These are phyloP conservation scores for Potentilla sterilis DNA, from an alignment of 306 rosid species.

Conservation along the genomic window DNA sequence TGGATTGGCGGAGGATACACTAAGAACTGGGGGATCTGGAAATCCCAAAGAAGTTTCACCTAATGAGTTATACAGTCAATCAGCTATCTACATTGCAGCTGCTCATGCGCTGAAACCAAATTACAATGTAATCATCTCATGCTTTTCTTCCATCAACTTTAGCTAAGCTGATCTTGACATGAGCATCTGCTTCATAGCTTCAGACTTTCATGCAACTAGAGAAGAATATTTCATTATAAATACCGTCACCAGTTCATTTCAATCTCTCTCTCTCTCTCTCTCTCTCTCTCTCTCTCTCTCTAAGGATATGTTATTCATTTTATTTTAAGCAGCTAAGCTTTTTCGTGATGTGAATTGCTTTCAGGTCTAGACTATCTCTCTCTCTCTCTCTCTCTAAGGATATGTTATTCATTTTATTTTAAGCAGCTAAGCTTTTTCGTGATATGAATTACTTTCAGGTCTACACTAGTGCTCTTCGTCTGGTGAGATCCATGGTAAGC, in stretches of 20 bases:
- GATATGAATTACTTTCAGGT: conserved; percentile 47
- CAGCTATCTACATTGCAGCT: conserved; percentile 98
- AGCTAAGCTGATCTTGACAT: not conserved
- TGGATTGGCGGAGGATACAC: conserved; percentile 98
- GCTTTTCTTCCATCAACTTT: conserved; percentile 18
- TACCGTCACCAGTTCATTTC: not conserved
- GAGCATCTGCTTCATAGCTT: not conserved
- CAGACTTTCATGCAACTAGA: conserved; percentile 2
- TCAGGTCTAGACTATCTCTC: conserved; percentile 76
- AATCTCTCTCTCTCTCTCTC: not conserved
- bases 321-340: conserved; percentile 18
- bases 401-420: not conserved
- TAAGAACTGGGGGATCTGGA: conserved; percentile 75
- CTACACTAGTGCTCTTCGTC: conserved; percentile 95
- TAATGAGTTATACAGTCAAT: conserved; percentile 93
- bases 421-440: conserved; percentile 12
- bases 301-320: not conserved
- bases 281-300: too few relatives aligned
- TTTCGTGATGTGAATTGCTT: conserved; percentile 7
- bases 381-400: not conserved
- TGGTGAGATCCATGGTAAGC: conserved; percentile 97
- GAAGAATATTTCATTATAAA: not conserved
- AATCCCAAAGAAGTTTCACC: conserved; percentile 78
- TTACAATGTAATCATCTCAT: conserved; percentile 64
- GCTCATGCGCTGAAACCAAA: conserved; percentile 96